Percentiles rank a stretch among this genome's conserved stretches.
Conservation (phyloP, 2,329 filamentous ascomycete species). For the Aspergillus sp. region DNA sequence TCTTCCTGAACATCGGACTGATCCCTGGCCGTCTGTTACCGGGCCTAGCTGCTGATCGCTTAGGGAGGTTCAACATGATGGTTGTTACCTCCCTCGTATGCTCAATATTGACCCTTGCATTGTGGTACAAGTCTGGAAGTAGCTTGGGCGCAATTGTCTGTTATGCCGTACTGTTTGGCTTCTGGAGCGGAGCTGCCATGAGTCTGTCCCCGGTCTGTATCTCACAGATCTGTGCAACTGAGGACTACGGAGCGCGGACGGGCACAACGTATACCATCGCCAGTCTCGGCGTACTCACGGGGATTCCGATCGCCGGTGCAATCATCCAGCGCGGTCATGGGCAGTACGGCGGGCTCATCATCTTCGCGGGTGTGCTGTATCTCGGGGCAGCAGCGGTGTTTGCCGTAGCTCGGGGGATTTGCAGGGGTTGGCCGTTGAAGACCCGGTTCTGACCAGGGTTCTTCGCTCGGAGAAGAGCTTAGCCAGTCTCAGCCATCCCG, state of each 20-base stretch:
- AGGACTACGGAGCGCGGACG: neutral
- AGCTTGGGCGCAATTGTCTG: slow-evolving; percentile 2
- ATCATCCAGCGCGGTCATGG: neutral
- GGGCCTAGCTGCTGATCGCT: slow-evolving; percentile 34
- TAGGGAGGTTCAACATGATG: slow-evolving; percentile 41
- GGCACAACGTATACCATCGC: slow-evolving; percentile 4
- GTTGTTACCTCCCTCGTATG: slow-evolving; percentile 8
- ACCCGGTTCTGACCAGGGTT: neutral
- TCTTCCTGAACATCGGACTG: slow-evolving; percentile 35
- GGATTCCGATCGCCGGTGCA: neutral
- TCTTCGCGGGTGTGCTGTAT: slow-evolving; percentile 7
- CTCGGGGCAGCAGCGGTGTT: slow-evolving; percentile 1
- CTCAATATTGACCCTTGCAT: neutral
- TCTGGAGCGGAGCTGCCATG: slow-evolving; percentile 5
- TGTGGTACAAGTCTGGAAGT: slow-evolving; percentile 1
- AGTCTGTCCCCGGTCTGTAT: slow-evolving; percentile 8
- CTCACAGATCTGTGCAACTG: neutral
- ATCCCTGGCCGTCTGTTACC: slow-evolving; percentile 39
- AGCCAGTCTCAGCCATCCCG: neutral
- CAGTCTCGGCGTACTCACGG: slow-evolving; percentile 3
- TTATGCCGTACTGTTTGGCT: slow-evolving; percentile 4
- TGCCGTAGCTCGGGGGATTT: slow-evolving; percentile 1
- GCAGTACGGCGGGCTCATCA: neutral
- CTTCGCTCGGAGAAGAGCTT: neutral
- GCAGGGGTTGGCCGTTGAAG: slow-evolving; percentile 1